phyloP scores from a whole-genome alignment of 2,329 filamentous ascomycete genomes.

The Colletotrichum filicis region DNA sequence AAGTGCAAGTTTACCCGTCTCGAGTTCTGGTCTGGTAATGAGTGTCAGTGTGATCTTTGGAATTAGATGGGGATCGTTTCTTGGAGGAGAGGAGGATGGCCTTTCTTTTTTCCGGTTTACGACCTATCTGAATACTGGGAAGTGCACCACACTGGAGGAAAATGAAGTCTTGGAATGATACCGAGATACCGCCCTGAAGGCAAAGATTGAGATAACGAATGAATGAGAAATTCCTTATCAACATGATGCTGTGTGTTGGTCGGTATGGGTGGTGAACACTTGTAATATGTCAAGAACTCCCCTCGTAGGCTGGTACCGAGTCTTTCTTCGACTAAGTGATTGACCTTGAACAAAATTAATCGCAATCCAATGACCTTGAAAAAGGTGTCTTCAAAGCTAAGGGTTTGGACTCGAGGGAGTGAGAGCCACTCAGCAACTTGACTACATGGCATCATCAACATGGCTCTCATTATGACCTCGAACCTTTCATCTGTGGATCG shows the following conservation, averaged over 20 bases:
- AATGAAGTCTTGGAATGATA: background rate
- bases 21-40: background rate
- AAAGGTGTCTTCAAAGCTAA: too few relatives aligned
- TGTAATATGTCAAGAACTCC: background rate
- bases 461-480: too few relatives aligned
- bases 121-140: too few relatives aligned
- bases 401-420: too few relatives aligned
- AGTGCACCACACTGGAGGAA: background rate
- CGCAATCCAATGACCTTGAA: too few relatives aligned
- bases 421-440: too few relatives aligned
- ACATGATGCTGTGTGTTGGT: background rate
- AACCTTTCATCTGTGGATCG: too few relatives aligned
- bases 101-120: background rate
- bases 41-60: slow-evolving; percentile 1
- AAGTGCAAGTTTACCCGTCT: background rate
- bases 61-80: background rate
- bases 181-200: background rate
- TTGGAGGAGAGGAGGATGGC: background rate
- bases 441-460: too few relatives aligned
- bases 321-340: too few relatives aligned
- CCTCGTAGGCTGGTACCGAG: too few relatives aligned
- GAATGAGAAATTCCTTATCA: background rate
- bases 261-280: background rate
- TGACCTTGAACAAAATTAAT: too few relatives aligned
- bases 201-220: background rate